phyloP scores from a whole-genome alignment of 495 filamentous ascomycete genomes.

The Durotheca rogersii region DNA sequence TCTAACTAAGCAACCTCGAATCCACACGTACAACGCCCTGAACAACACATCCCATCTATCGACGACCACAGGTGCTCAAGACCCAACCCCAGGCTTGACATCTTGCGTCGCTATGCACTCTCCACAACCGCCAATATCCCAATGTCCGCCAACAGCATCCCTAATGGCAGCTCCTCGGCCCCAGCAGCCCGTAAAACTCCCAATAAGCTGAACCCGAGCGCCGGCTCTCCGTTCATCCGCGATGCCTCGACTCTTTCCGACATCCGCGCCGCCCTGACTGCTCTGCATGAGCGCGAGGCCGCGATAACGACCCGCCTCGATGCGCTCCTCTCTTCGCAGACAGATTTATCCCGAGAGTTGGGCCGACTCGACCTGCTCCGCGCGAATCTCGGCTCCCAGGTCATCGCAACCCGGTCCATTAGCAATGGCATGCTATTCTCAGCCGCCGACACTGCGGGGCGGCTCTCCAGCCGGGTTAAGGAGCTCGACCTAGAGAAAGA shows the following conservation, averaged over 20 bases:
- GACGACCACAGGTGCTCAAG: constrained; percentile 12
- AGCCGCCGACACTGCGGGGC: constrained; percentile 80
- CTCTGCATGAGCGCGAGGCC: constrained; percentile 74
- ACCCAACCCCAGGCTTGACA: constrained; percentile 22
- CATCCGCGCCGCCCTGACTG: constrained; percentile 71
- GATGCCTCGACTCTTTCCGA: constrained; percentile 72
- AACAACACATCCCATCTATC: constrained; percentile 6
- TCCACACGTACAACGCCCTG: background rate
- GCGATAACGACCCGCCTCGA: constrained; percentile 72
- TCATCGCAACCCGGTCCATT: constrained; percentile 78
- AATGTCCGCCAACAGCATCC: constrained; percentile 39
- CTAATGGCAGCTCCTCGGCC: constrained; percentile 37
- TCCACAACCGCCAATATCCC: constrained; percentile 27
- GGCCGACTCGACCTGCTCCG: constrained; percentile 87
- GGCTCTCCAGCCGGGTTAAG: constrained; percentile 82
- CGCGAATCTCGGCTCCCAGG: constrained; percentile 82
- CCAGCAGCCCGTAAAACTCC: constrained; percentile 22
- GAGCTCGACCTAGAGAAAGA: constrained; percentile 86
- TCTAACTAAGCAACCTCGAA: too few species aligned
- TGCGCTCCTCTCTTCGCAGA: constrained; percentile 72
- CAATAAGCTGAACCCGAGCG: constrained; percentile 30
- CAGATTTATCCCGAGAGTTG: constrained; percentile 79
- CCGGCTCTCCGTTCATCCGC: constrained; percentile 52
- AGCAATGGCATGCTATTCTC: constrained; percentile 84
- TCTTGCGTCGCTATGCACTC: constrained; percentile 36